phyloP scores from a whole-genome alignment of 192 early-diverging fungal genomes.

The Entophlyctis helioformis region DNA sequence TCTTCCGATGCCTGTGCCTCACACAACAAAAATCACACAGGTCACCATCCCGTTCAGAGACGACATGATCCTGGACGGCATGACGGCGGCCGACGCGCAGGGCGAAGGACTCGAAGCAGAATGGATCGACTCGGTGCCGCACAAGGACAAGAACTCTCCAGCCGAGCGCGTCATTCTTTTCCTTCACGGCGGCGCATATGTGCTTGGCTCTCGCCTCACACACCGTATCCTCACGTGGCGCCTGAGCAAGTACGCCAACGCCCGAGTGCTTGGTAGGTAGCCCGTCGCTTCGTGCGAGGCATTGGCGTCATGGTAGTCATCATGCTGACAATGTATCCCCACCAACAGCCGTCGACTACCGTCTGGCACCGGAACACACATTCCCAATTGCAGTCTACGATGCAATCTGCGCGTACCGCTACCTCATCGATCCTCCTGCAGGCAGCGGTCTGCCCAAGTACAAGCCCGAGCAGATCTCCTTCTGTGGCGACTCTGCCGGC shows the following conservation, averaged over 20 bases:
- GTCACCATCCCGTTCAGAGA: too few relatives aligned
- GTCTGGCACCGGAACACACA: conserved; percentile 65
- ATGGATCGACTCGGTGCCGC: too few relatives aligned
- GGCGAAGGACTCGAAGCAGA: too few relatives aligned
- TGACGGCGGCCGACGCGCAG: too few relatives aligned
- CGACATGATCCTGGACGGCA: too few relatives aligned
- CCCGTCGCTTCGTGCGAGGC: background rate
- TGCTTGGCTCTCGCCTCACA: conserved; percentile 18
- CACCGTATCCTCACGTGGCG: conserved; percentile 20
- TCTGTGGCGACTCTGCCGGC: conserved; percentile 39
- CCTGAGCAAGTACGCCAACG: conserved; percentile 35
- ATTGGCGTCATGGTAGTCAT: background rate
- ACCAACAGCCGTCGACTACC: conserved; percentile 51
- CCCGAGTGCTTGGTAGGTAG: conserved; percentile 27
- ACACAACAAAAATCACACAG: too few relatives aligned
- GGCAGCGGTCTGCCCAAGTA: conserved; percentile 5
- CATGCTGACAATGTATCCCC: background rate
- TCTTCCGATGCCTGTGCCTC: too few relatives aligned
- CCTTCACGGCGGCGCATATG: conserved; percentile 11
- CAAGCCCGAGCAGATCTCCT: conserved; percentile 24
- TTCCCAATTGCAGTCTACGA: conserved; percentile 80
- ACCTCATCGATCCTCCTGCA: conserved; percentile 38
- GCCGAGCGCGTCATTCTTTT: too few relatives aligned
- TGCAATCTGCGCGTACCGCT: conserved; percentile 60
- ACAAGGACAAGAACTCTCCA: too few relatives aligned